phyloP scores from a whole-genome alignment of 2,329 filamentous ascomycete species.

The Corynespora cassiicola region DNA sequence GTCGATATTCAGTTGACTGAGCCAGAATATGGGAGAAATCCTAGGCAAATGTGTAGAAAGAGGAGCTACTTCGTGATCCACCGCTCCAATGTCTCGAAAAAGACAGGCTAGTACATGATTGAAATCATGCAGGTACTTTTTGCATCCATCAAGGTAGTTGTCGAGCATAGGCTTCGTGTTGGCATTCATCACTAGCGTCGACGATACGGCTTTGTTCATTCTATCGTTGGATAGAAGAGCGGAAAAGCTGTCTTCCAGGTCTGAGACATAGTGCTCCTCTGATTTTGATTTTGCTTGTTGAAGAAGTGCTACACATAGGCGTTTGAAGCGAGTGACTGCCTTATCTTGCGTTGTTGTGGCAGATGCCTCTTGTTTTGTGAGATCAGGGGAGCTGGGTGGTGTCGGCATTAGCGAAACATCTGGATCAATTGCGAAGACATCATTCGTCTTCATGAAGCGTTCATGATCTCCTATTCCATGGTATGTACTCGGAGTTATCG shows the following conservation, averaged over 20 bases:
- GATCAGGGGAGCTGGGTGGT: too few species aligned
- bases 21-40: conserved; percentile 27
- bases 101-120: conserved; percentile 6
- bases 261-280: conserved; percentile 27
- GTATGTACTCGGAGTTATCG: too few species aligned
- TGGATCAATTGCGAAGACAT: not conserved
- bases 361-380: too few species aligned
- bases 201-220: too few species aligned
- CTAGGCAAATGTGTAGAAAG: conserved; percentile 21
- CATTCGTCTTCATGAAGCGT: conserved; percentile 5
- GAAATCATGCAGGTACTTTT: conserved; percentile 13
- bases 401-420: conserved; percentile 11
- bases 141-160: conserved; percentile 18
- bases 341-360: too few species aligned
- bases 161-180: too few species aligned
- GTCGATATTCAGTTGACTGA: conserved; percentile 27
- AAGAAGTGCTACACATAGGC: too few species aligned
- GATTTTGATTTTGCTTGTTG: conserved; percentile 17
- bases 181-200: too few species aligned
- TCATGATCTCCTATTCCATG: too few species aligned
- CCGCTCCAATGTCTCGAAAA: conserved; percentile 1
- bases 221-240: too few species aligned
- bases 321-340: too few species aligned
- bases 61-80: conserved; percentile 6
- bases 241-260: conserved; percentile 21